Conservation (phyloP, 2,329 filamentous ascomycete genomes). For the Fusarium multiceps region DNA sequence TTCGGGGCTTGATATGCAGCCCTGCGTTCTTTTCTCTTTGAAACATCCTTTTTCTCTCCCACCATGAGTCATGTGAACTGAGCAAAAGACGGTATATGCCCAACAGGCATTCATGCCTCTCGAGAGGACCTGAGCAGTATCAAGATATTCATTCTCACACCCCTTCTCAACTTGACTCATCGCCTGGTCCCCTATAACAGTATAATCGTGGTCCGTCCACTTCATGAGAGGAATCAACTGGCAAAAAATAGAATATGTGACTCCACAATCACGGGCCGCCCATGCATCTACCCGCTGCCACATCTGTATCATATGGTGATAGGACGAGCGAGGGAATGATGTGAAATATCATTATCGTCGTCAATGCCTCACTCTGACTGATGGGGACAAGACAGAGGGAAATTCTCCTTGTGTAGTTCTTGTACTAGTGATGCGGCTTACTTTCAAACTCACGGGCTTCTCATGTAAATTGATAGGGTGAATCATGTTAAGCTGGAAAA, state of each 20-base stretch:
- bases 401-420: neutral
- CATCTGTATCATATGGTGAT: neutral
- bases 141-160: neutral
- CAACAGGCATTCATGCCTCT: neutral
- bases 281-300: slow-evolving; percentile 17
- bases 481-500: neutral
- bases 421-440: neutral
- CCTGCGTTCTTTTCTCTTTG: neutral
- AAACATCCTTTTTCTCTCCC: slow-evolving; percentile 1
- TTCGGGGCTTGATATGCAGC: slow-evolving; percentile 6
- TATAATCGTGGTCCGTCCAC: neutral
- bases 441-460: neutral
- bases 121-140: neutral
- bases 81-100: slow-evolving; percentile 18
- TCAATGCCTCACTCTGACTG: neutral
- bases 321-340: neutral
- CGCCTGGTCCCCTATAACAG: neutral
- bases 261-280: neutral
- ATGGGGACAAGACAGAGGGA: neutral
- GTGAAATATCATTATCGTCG: neutral
- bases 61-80: neutral
- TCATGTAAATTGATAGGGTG: neutral
- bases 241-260: neutral
- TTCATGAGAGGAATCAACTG: neutral
- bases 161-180: neutral